A percentile compares a stretch with the other conserved stretches of the same genome.
Evolutionary conservation across 257 asterid genomes (phyloP).

Genomic region (Lycium barbarum): DNA sequence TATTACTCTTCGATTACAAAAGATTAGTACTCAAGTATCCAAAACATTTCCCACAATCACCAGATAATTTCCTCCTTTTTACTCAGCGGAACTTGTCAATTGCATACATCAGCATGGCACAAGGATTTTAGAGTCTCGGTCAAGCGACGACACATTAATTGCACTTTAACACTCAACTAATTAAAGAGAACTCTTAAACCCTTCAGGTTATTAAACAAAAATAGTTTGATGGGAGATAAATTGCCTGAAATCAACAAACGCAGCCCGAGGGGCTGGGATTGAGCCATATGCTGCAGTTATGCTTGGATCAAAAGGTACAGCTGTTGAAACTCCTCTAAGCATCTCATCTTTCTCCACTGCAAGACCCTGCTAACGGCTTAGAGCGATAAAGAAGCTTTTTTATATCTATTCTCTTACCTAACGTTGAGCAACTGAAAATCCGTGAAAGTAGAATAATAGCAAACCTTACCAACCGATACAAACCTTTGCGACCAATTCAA

Average conservation of each 20-base stretch:
- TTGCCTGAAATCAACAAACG: constrained; percentile 78
- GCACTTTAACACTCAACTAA: background rate
- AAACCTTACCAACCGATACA: constrained; percentile 37
- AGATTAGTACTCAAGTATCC: background rate
- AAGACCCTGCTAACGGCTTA: constrained; percentile 79
- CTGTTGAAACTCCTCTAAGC: constrained; percentile 60
- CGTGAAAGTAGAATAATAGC: constrained; percentile 25
- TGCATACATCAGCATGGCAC: constrained; percentile 22
- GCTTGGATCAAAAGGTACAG: constrained; percentile 54
- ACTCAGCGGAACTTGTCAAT: background rate
- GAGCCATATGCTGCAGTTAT: constrained; percentile 71
- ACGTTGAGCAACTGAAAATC: constrained; percentile 29
- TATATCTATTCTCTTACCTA: constrained; percentile 27
- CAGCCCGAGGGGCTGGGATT: constrained; percentile 62
- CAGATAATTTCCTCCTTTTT: background rate
- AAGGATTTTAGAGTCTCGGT: constrained; percentile 10
- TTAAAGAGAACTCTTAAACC: background rate
- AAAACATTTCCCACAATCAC: constrained; percentile 15
- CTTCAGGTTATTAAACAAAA: background rate
- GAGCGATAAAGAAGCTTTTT: constrained; percentile 37
- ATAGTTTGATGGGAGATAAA: constrained; percentile 13
- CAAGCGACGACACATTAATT: background rate
- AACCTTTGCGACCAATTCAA: constrained; percentile 86
- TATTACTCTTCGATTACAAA: constrained; percentile 23
- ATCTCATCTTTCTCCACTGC: constrained; percentile 83